Evolutionary conservation across 495 filamentous ascomycete genomes (phyloP).

Genomic region (Opeltia flavorubescens): DNA sequence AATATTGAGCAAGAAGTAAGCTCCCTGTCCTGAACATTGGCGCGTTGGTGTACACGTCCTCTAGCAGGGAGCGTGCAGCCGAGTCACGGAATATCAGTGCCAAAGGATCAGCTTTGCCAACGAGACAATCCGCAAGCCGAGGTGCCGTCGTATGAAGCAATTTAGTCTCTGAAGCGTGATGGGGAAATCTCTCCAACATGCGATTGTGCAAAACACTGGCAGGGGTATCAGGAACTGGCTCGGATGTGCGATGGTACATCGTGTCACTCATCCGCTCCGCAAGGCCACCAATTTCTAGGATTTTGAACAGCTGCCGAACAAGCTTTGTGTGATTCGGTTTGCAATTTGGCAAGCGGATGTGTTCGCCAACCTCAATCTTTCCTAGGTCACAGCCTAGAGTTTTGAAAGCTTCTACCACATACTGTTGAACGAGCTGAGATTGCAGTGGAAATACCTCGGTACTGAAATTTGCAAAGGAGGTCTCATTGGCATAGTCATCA

Average conservation of each 20-base stretch:
- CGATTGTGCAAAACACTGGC: not conserved
- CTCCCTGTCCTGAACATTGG: conserved; percentile 12
- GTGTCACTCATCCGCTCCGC: not conserved
- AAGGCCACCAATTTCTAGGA: conserved; percentile 19
- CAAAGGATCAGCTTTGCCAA: conserved; percentile 8
- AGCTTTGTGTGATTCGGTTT: conserved; percentile 17
- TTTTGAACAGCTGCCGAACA: conserved; percentile 18
- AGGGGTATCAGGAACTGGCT: not conserved
- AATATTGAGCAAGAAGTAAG: conserved; percentile 6
- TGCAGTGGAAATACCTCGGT: conserved; percentile 21
- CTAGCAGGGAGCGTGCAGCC: conserved; percentile 5
- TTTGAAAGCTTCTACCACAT: conserved; percentile 27
- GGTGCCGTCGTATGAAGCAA: conserved; percentile 13
- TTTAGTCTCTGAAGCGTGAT: conserved; percentile 14
- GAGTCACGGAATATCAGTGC: conserved; percentile 9
- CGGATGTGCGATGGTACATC: conserved; percentile 1
- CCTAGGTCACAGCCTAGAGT: conserved; percentile 21
- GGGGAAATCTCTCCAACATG: conserved; percentile 12
- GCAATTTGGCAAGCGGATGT: conserved; percentile 12
- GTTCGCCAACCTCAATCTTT: conserved; percentile 13
- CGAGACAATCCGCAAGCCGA: conserved; percentile 13
- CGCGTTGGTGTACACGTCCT: conserved; percentile 12
- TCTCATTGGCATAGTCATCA: not conserved
- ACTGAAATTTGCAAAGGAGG: conserved; percentile 17
- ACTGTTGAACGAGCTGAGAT: conserved; percentile 23